Base-by-base conservation (phyloP, 164 flowering plant species). In the Berberis thunbergii region DNA sequence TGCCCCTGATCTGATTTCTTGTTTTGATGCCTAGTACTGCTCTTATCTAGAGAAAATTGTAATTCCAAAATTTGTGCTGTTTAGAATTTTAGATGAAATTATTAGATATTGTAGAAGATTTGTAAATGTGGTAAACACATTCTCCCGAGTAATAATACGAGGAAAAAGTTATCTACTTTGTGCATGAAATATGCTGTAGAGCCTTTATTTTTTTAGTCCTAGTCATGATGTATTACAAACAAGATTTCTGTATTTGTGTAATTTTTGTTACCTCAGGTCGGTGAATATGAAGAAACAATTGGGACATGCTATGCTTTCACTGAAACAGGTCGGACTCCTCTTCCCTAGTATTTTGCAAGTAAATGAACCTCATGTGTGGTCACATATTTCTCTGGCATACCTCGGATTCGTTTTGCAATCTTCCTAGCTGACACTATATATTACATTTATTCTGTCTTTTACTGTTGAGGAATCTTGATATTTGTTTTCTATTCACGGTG, bases 281-380 rank as follows among this genome's bases (percentile, higher is more conserved):
- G 91, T 52, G 81, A 84, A 45, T 87, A 84, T 62, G 83, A 79
- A 64, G 97, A 87, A 74, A 84, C 94, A 45, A 72, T 83, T 52
- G 91, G 91, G 26, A 84, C 89, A 56, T 84, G 91, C 81, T 64
- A 80, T 52, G 79, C 74, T 49, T 84, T 89, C 72, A 66, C 80
- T 1, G 87, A 86, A 74, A 73, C 65, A 39, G 87, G 90, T 85
- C 46, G 78, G 78, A 64, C 49, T 1, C 26, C 11, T 46, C 43
- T 44, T 64, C 13, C 5, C n/a, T 11, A 6, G 4, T 50, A 0
- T 26, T 6, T 53, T 40, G 10, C 57, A 50, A n/a, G 3, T 48
- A 13, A 52, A 52, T 10, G 8, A 46, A 46, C 49, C 8, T 46
- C 9, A 53, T 1, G 12, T 4, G 7, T 38, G 5, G 41, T 56